These are phyloP conservation scores for Histomonas meleagridis DNA, from an alignment of 208 protist species.

Conservation along the genomic window DNA sequence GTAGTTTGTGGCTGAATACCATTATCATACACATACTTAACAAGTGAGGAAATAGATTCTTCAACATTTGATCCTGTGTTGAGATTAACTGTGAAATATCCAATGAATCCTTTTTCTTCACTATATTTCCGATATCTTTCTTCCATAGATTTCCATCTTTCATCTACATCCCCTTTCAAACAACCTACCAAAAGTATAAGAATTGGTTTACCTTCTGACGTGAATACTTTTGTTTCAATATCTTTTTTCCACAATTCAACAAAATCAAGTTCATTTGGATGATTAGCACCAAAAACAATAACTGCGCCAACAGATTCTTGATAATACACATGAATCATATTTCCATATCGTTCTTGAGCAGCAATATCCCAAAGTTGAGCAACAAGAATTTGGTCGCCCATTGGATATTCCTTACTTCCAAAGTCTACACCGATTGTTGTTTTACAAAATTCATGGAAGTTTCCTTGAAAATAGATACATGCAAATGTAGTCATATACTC, in stretches of 20 bases:
- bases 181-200: background rate
- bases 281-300: conserved; percentile 37
- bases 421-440: conserved; percentile 36
- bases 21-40: background rate
- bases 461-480: background rate
- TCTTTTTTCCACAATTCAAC: conserved; percentile 39
- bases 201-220: background rate
- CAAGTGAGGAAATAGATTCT: background rate
- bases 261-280: conserved; percentile 4
- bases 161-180: background rate
- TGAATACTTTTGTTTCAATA: conserved; percentile 38
- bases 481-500: conserved; percentile 10
- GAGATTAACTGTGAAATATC: background rate
- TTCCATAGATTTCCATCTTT: background rate
- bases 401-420: background rate
- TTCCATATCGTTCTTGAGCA: conserved; percentile 25
- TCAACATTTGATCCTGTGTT: background rate
- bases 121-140: background rate
- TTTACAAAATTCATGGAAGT: conserved; percentile 30
- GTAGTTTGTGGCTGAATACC: background rate
- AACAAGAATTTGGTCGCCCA: background rate
- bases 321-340: conserved; percentile 17
- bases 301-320: conserved; percentile 6
- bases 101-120: conserved; percentile 7
- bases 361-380: conserved; percentile 34